Conservation (phyloP, 2,329 filamentous ascomycete genomes). For the Arthroderma sp. region DNA sequence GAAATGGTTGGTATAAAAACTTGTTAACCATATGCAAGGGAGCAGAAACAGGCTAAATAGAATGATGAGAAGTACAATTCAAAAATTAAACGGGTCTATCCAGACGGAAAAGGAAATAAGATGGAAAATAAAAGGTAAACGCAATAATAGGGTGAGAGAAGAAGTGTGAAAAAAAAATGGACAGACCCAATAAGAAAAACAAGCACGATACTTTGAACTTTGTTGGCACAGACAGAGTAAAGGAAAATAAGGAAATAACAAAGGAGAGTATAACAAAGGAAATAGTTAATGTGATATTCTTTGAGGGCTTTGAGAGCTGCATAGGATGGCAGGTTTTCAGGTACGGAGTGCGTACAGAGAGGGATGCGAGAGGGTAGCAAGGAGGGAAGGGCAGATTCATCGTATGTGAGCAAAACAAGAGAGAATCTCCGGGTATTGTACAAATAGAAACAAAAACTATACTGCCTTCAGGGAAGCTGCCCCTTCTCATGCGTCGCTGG, state of each 20-base stretch:
- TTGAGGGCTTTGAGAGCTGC: conserved; percentile 1
- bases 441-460: no score
- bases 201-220: neutral
- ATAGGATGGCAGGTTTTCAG: conserved; percentile 1
- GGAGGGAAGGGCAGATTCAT: no score
- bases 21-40: neutral
- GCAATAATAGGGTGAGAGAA: conserved; percentile 6
- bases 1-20: neutral
- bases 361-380: neutral
- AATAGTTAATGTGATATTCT: conserved; percentile 12
- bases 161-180: neutral
- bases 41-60: neutral
- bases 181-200: neutral
- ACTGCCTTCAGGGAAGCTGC: no score
- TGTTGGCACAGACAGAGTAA: neutral
- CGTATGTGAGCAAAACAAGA: no score
- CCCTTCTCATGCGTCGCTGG: neutral
- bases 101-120: neutral
- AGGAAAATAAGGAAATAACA: conserved; percentile 4
- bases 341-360: conserved; percentile 11
- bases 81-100: neutral
- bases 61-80: neutral
- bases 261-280: conserved; percentile 9
- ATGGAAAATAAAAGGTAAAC: neutral
- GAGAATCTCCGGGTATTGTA: no score